These are phyloP conservation scores for Dentipellis fragilis DNA, from an alignment of 768 basidiomycete genomes.

Conservation along the genomic window DNA sequence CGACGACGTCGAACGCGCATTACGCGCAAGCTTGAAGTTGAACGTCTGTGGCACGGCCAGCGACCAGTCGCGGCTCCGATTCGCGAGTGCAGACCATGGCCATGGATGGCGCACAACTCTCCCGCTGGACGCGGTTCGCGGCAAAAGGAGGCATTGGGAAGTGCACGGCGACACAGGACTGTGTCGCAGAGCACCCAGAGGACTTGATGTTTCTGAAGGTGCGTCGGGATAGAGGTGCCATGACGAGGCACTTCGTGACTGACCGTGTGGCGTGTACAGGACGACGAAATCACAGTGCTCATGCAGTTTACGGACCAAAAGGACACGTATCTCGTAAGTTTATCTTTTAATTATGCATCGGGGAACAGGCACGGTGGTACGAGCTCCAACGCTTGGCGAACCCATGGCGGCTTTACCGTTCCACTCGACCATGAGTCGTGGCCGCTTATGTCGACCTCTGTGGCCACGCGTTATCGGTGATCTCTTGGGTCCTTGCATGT, in stretches of 20 bases:
- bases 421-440: no score
- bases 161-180: conserved; percentile 65
- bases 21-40: background rate
- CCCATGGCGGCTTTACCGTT: no score
- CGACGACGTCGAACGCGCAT: background rate
- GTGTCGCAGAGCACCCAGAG: conserved; percentile 59
- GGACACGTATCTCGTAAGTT: conserved; percentile 53
- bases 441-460: no score
- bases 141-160: conserved; percentile 78
- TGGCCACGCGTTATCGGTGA: no score
- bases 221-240: conserved; percentile 14
- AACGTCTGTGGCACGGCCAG: background rate
- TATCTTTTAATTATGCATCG: background rate
- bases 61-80: background rate
- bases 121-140: conserved; percentile 79
- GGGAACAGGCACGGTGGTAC: no score
- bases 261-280: conserved; percentile 27
- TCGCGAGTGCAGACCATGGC: background rate
- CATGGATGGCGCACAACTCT: conserved; percentile 66
- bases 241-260: background rate
- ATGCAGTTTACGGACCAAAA: conserved; percentile 53
- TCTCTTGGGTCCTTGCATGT: no score
- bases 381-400: no score
- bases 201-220: conserved; percentile 88
- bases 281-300: conserved; percentile 70